Base-by-base conservation (phyloP, 2,329 filamentous ascomycete genomes). In the Sporothrix pallida region DNA sequence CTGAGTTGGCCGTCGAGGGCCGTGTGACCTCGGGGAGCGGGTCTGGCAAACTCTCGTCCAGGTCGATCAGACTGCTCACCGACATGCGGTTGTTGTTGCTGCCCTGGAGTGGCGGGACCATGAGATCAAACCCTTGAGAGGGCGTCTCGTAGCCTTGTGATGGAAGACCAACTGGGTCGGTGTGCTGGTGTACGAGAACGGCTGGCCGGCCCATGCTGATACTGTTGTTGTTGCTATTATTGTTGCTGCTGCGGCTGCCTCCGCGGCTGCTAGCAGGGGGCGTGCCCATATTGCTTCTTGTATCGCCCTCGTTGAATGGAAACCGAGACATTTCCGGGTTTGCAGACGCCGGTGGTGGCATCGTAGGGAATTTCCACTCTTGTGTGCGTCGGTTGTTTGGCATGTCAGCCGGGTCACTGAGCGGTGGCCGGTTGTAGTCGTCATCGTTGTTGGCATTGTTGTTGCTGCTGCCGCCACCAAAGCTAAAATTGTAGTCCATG, bases 1-100 rank as follows among this genome's bases (percentile, higher is more conserved):
- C 88, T 0, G 89, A 91, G 78, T 89, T 86, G 12, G 88, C 88
- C 0, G 88, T 89, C 1, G 88, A 89, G 0, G 88, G 88, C 0
- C 87, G 83, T 0, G 85, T 84, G 15, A 84, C 80, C 44, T 90
- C 87, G 0, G 84, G 83, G 52, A 84, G 81, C 0, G 85, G 82
- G 31, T 88, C 87, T 0, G 87, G 75, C 23, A 80, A 75, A 69
- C 78, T 79, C 62, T 80, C 80, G 75, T 82, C 81, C 17, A 82
- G 78, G 68, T 82, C 81, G 72, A 82, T 82, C 70, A 83, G 76
- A 62, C 80, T 82, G 73, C 79, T 78, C 26, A 81, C 77, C 12
- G 82, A 83, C 17, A 78, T 77, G 46, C 81, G 80, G 74, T 82
- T 80, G 73, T 23, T 80, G 73, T 13, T 54, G 48, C 1, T 65